Base-by-base conservation (phyloP, 2,329 filamentous ascomycete species). In the Cephalotrichum gorgonifer region DNA sequence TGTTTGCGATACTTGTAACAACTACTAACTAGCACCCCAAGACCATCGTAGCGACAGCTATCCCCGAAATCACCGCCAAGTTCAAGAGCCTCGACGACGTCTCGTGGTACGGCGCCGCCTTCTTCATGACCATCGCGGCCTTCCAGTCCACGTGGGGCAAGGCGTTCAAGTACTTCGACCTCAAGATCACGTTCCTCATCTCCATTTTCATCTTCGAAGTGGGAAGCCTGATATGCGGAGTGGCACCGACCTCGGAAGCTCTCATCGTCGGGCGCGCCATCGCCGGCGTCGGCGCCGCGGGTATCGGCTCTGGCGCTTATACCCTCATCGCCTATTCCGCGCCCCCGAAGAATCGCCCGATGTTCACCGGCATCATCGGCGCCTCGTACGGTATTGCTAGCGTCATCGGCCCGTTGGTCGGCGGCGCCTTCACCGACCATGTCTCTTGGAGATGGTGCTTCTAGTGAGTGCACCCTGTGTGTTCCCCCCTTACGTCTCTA, bases 81-180 rank as follows among this genome's bases (percentile, higher is more conserved):
- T 74, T 76, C 62, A 64, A 73, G 50, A 66, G 71, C 44, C 66
- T 78, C 17, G 66, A 69, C 31, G 72, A 78, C 52, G 70, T 78
- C 12, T 72, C 73, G 22, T 83, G 79, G 79, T 82, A 82, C 54
- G 76, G 75, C 2, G 69, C 74, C 15, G 73, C 73, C 39, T 78
- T 73, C 54, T 75, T 76, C 59, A 64, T 76, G 54, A 72, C 71
- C 2, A 57, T 71, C 27, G 72, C 66, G 9, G 63, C 63, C 50
- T 65, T 70, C 55, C 70, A 73, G 56, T 67, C 69, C 41, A 64
- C 65, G 15, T 73, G 65, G 64, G 71, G 71, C 47, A 75, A 75
- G 48, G 62, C 63, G 3, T 73, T 70, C 60, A 72, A 69, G 53
- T 76, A 74, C 59, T 79, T 79, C 54, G 63, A 70, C 12, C 66